Base-by-base conservation (phyloP, 352 stramenopile genomes). In the Globisporangium nodosum region DNA sequence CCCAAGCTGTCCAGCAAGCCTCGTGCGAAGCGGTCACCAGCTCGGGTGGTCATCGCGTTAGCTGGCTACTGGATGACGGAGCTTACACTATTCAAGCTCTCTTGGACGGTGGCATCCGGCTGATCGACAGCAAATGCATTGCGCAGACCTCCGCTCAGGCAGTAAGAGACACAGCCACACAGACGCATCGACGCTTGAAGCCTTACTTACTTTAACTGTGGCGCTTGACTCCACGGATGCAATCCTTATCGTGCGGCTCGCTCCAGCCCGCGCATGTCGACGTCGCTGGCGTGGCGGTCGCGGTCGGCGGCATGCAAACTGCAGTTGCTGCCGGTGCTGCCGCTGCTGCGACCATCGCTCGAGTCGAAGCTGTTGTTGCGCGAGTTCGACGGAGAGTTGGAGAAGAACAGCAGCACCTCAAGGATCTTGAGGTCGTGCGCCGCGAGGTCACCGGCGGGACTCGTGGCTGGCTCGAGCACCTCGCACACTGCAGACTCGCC, bases 391-490 rank as follows among this genome's bases (percentile, higher is more conserved):
- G 48, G 48, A 15, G 48, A 52, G 27, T 52, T 52, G 48, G 48
- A 52, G 48, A 52, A 52, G 52, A 56, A 56, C 30, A 58, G 39
- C 39, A 58, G 21, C 13, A 49, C 18, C 30, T 58, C 52, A 21
- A 58, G 52, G 16, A 58, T 24, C 52, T 50, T 58, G 24, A 49
- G 35, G 1, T 58, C 39, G 16, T 35, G 39, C 8, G 52, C n/a
- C 3, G 52, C 21, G 39, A 58, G 43, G n/a, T 58, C 21, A 31
- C 49, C 49, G 9, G 30, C 20, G 18, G 49, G 31, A 45, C 49
- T 54, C 33, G 33, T 31, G 30, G 42, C n/a, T 27, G 16, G 42
- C 7, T 15, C 33, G 15, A 66, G 75, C 56, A 52, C 20, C 24
- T 63, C 27, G 18, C 49, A 27, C 0, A 21, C 20, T 11, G 31